Evolutionary conservation across 2,329 filamentous ascomycete genomes (phyloP).

Genomic region (Aureobasidium sp.): DNA sequence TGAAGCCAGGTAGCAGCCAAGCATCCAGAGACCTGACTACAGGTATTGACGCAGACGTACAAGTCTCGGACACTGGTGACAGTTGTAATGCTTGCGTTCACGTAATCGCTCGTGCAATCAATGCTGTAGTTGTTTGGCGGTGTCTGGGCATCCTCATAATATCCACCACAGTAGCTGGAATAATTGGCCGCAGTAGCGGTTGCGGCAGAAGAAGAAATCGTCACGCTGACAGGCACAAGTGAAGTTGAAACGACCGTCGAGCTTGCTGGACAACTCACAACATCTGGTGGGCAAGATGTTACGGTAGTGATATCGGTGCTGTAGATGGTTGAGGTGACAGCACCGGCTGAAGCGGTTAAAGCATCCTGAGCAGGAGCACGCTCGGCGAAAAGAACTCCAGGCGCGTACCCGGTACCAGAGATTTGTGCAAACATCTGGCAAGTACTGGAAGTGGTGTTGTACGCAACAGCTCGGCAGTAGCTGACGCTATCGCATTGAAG

Average conservation of each 20-base stretch:
- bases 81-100: neutral
- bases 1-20: neutral
- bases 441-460: neutral
- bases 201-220: neutral
- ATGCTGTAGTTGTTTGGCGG: neutral
- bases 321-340: slow-evolving; percentile 8
- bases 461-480: slow-evolving; percentile 6
- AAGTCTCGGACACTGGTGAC: neutral
- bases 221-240: slow-evolving; percentile 1
- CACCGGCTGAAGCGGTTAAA: neutral
- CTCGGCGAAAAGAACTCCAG: neutral
- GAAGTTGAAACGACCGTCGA: slow-evolving; percentile 8
- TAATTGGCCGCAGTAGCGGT: neutral
- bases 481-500: neutral
- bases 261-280: slow-evolving; percentile 10
- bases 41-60: neutral
- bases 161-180: neutral
- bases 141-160: neutral
- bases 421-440: slow-evolving; percentile 7
- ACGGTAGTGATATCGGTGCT: slow-evolving; percentile 6
- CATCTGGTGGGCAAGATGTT: slow-evolving; percentile 5
- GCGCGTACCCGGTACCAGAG: neutral
- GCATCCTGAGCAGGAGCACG: slow-evolving; percentile 8
- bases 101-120: neutral
- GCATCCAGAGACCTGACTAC: neutral